Evolutionary conservation across 495 filamentous ascomycete species (phyloP).

Genomic region (Hamigera avellanea): DNA sequence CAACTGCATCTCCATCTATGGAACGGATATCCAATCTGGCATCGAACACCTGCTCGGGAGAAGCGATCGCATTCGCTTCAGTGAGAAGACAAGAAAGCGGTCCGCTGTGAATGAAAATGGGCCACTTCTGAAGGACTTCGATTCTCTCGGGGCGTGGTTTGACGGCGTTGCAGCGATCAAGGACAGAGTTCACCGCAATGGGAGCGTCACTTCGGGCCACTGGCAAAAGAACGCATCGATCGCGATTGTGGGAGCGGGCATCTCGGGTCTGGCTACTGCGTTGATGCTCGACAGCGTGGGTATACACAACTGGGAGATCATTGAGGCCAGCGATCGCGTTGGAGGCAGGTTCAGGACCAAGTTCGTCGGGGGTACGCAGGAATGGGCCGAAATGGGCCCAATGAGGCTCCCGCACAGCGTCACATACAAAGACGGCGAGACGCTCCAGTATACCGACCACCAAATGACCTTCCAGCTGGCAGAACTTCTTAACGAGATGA

Average conservation of each 20-base stretch:
- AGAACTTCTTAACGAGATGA: slow-evolving; percentile 41
- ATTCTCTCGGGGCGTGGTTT: no score
- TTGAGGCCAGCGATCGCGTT: slow-evolving; percentile 34
- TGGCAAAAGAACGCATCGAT: slow-evolving; percentile 11
- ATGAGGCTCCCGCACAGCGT: slow-evolving; percentile 44
- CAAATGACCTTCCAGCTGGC: slow-evolving; percentile 49
- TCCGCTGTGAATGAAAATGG: no score
- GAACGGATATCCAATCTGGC: no score
- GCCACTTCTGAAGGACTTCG: no score
- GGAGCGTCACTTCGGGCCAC: slow-evolving; percentile 2
- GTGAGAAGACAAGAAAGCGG: no score
- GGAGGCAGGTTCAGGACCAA: slow-evolving; percentile 48
- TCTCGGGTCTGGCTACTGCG: slow-evolving; percentile 46
- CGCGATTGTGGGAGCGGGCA: slow-evolving; percentile 56
- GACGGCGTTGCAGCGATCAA: slow-evolving; percentile 15
- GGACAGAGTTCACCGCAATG: slow-evolving; percentile 2
- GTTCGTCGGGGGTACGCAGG: slow-evolving; percentile 43
- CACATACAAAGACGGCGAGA: slow-evolving; percentile 36
- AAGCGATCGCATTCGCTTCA: no score
- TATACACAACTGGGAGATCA: slow-evolving; percentile 38
- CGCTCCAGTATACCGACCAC: slow-evolving; percentile 39
- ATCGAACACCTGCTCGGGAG: no score
- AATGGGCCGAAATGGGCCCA: slow-evolving; percentile 60
- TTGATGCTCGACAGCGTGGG: slow-evolving; percentile 38
- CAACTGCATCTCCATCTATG: no score